phyloP scores from a whole-genome alignment of 768 basidiomycete genomes.

The Mrakia gelida region DNA sequence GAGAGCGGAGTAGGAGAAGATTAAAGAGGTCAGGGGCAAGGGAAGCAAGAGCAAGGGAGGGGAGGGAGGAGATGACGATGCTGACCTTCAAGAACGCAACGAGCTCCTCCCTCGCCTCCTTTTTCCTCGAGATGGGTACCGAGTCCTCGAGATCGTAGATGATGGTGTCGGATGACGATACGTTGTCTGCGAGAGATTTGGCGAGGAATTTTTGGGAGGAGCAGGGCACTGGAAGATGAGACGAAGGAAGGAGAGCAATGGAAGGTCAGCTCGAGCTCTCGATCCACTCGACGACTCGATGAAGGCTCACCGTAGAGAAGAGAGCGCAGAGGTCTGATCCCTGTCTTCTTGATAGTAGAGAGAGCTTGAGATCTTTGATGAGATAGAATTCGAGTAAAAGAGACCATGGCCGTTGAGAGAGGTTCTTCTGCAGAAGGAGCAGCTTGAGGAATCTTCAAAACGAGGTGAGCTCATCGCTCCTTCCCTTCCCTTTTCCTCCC shows the following conservation, averaged over 20 bases:
- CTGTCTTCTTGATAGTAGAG: constrained; percentile 5
- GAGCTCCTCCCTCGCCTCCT: constrained; percentile 56
- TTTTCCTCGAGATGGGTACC: constrained; percentile 57
- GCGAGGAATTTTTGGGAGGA: constrained; percentile 75
- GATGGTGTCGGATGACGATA: constrained; percentile 62
- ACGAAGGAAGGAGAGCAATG: neutral
- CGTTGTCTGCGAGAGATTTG: constrained; percentile 56
- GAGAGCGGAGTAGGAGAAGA: neutral
- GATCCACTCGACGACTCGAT: too few relatives aligned
- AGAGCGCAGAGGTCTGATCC: constrained; percentile 1
- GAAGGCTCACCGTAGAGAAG: constrained; percentile 7
- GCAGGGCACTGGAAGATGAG: constrained; percentile 72
- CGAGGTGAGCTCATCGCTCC: too few relatives aligned
- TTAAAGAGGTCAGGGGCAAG: neutral
- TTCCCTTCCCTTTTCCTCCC: too few relatives aligned
- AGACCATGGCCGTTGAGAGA: neutral
- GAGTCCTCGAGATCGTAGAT: constrained; percentile 90
- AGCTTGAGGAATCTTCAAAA: too few relatives aligned
- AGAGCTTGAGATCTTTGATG: constrained; percentile 17
- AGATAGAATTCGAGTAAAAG: neutral
- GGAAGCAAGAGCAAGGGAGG: neutral
- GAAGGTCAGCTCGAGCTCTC: neutral
- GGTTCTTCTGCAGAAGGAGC: neutral
- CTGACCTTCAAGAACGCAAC: constrained; percentile 51
- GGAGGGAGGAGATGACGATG: neutral